Evolutionary conservation across 768 basidiomycete species (phyloP).

Genomic region (Auricularia auricula-judae): DNA sequence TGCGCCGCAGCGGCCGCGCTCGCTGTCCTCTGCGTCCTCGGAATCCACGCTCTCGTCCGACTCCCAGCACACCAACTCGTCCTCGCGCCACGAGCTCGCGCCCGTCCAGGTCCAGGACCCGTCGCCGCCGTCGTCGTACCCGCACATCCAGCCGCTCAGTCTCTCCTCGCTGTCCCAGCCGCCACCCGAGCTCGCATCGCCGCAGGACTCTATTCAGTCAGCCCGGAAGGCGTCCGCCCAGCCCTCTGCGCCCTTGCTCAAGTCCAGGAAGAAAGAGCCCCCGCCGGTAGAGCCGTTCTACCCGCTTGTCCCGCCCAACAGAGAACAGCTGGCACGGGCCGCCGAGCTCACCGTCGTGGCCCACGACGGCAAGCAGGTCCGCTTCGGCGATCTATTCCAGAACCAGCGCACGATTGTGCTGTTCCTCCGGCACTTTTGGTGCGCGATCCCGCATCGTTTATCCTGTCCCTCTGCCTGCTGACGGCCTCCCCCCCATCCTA

Average conservation of each 20-base stretch:
- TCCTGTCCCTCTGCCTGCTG: not conserved
- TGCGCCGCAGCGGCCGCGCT: not conserved
- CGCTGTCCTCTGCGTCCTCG: not conserved
- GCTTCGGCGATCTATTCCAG: conserved; percentile 58
- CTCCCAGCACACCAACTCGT: not conserved
- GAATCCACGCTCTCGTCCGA: not conserved
- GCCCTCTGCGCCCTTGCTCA: not conserved
- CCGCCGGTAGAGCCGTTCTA: not conserved
- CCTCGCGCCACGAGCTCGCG: not conserved
- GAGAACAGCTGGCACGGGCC: conserved; percentile 47
- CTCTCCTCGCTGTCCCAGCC: not conserved
- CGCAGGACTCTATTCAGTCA: not conserved
- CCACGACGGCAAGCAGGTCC: conserved; percentile 52
- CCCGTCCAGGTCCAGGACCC: not conserved
- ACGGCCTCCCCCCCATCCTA: not conserved
- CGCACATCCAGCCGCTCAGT: not conserved
- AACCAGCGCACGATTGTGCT: conserved; percentile 54
- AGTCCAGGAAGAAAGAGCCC: not conserved
- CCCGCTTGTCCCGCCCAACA: conserved; percentile 32
- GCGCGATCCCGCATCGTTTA: conserved; percentile 5
- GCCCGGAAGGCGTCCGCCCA: not conserved
- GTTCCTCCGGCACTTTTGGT: conserved; percentile 85
- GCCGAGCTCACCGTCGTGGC: conserved; percentile 52
- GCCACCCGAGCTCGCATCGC: not conserved
- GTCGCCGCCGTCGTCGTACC: not conserved